phyloP scores from a whole-genome alignment of 257 asterid species.

The Cinchona pubescens region DNA sequence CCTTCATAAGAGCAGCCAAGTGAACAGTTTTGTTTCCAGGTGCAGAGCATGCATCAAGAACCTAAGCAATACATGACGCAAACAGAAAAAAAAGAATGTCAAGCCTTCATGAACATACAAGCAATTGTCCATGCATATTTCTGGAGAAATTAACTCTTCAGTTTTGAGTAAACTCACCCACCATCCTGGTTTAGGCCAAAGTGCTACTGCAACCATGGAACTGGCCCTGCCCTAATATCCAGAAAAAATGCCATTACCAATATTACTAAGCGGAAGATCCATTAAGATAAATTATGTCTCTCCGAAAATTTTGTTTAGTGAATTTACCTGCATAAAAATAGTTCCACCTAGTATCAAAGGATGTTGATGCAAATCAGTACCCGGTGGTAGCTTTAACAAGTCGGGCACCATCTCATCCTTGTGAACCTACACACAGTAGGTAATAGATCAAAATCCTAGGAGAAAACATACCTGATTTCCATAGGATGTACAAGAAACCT shows the following conservation, averaged over 20 bases:
- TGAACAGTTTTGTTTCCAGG: slow-evolving; percentile 97
- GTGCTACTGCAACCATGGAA: slow-evolving; percentile 86
- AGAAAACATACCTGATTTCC: not conserved
- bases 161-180: slow-evolving; percentile 41
- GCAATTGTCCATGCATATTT: not conserved
- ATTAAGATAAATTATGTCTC: not conserved
- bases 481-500: not conserved
- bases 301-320: not conserved
- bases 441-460: slow-evolving; percentile 6
- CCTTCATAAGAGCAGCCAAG: slow-evolving; percentile 87
- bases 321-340: slow-evolving; percentile 72
- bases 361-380: slow-evolving; percentile 85
- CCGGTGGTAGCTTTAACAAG: slow-evolving; percentile 74
- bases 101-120: not conserved
- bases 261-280: not conserved
- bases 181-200: slow-evolving; percentile 84
- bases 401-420: slow-evolving; percentile 76
- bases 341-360: slow-evolving; percentile 70
- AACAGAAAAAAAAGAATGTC: not conserved
- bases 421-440: slow-evolving; percentile 43
- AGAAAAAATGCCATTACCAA: not conserved
- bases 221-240: slow-evolving; percentile 80
- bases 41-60: slow-evolving; percentile 93
- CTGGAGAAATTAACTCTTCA: not conserved
- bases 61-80: slow-evolving; percentile 42